phyloP scores from a whole-genome alignment of 2,329 filamentous ascomycete genomes.

The Emydomyces testavorans region DNA sequence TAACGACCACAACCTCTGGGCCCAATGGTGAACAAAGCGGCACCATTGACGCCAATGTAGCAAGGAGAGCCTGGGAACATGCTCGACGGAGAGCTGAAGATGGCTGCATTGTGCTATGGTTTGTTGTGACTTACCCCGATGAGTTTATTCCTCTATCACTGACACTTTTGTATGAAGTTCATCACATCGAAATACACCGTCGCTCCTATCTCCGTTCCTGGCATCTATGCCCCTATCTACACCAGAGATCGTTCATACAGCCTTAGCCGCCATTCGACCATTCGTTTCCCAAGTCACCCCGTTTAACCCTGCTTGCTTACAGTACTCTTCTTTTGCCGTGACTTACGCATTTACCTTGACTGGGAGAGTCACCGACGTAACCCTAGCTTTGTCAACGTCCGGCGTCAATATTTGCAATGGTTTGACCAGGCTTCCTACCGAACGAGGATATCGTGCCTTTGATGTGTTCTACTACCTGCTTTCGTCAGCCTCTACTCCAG shows the following conservation, averaged over 20 bases:
- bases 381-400: conserved; percentile 68
- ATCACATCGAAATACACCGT: conserved; percentile 78
- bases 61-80: conserved; percentile 86
- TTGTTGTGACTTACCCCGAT: conserved; percentile 27
- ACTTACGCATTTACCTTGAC: conserved; percentile 70
- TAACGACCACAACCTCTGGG: conserved; percentile 62
- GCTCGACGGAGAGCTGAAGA: conserved; percentile 88
- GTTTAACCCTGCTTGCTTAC: conserved; percentile 71
- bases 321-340: conserved; percentile 69
- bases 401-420: conserved; percentile 77
- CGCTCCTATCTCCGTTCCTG: conserved; percentile 69
- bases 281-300: conserved; percentile 83
- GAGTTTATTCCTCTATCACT: background rate
- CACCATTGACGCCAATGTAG: conserved; percentile 68
- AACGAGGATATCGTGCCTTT: conserved; percentile 79
- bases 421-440: conserved; percentile 64
- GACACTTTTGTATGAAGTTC: conserved; percentile 45
- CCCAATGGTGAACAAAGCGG: conserved; percentile 59
- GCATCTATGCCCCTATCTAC: conserved; percentile 67
- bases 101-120: conserved; percentile 84
- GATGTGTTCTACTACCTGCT: conserved; percentile 97
- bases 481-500: conserved; percentile 76
- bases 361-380: conserved; percentile 65
- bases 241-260: conserved; percentile 62
- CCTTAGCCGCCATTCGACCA: conserved; percentile 69